Evolutionary conservation across 2,329 filamentous ascomycete genomes (phyloP).

Genomic region (Nemania diffusa): DNA sequence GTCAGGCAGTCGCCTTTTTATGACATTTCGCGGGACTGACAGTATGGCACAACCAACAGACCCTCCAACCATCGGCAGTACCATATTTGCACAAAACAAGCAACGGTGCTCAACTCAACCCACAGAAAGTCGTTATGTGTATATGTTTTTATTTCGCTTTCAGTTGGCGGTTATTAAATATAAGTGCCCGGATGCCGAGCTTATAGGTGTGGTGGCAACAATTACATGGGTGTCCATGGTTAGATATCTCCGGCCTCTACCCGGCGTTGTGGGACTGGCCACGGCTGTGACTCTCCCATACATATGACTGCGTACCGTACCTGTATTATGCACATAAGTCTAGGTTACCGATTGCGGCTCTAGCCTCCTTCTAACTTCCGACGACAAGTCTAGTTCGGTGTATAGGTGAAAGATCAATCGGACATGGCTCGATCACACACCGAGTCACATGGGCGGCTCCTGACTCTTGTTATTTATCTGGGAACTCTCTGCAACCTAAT

Average conservation of each 20-base stretch:
- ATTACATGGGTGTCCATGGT: neutral
- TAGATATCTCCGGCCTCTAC: neutral
- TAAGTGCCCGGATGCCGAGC: neutral
- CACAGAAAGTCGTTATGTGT: neutral
- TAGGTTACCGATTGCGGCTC: slow-evolving; percentile 1
- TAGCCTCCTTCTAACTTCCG: neutral
- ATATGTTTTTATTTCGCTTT: no score
- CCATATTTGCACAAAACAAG: neutral
- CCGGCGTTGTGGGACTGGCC: neutral
- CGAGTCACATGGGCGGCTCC: neutral
- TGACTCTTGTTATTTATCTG: neutral
- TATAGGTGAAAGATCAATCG: neutral
- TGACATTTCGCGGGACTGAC: neutral
- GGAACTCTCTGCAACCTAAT: neutral
- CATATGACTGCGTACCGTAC: neutral
- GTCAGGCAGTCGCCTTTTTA: neutral
- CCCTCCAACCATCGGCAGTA: neutral
- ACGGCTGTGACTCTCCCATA: neutral
- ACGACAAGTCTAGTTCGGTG: neutral
- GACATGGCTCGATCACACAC: neutral
- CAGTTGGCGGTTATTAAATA: neutral
- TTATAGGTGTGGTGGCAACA: neutral
- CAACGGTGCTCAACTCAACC: neutral
- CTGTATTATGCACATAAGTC: neutral
- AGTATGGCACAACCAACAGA: neutral